Evolutionary conservation across 768 basidiomycete species (phyloP).

Genomic region (Pleurotus salmoneostramineus): DNA sequence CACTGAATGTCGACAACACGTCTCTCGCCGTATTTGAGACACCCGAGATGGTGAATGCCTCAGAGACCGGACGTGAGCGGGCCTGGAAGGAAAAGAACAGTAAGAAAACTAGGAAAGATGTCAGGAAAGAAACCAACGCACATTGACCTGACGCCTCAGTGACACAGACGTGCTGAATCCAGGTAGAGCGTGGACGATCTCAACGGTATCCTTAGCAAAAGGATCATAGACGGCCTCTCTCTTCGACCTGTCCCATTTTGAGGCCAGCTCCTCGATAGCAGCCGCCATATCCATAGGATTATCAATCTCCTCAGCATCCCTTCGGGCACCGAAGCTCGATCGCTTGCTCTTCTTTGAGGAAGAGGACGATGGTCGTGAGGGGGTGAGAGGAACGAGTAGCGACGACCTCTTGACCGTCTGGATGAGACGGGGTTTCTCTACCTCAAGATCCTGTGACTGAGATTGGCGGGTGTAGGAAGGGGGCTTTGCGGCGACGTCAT

Average conservation of each 20-base stretch:
- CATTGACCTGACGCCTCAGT: background rate
- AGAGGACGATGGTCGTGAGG: background rate
- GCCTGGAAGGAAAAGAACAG: background rate
- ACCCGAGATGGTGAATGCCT: conserved; percentile 2
- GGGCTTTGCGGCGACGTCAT: no score
- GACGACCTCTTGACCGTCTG: background rate
- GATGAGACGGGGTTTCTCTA: background rate
- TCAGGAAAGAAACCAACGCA: background rate
- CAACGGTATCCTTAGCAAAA: conserved; percentile 1
- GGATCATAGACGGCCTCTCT: background rate
- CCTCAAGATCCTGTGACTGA: background rate
- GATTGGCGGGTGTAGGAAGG: background rate
- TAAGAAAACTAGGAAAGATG: background rate
- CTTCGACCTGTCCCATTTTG: background rate
- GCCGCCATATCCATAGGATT: background rate
- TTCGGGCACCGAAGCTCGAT: background rate
- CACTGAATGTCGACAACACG: background rate
- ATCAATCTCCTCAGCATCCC: background rate
- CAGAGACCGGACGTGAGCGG: background rate
- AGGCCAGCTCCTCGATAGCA: background rate
- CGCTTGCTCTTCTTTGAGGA: background rate
- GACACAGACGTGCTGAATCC: background rate
- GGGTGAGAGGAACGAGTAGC: background rate
- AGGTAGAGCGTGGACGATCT: conserved; percentile 5
- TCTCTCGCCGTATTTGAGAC: conserved; percentile 1